These are phyloP conservation scores for Heterobasidion parviporum DNA, from an alignment of 1,284 basidiomycete species.

Conservation along the genomic window DNA sequence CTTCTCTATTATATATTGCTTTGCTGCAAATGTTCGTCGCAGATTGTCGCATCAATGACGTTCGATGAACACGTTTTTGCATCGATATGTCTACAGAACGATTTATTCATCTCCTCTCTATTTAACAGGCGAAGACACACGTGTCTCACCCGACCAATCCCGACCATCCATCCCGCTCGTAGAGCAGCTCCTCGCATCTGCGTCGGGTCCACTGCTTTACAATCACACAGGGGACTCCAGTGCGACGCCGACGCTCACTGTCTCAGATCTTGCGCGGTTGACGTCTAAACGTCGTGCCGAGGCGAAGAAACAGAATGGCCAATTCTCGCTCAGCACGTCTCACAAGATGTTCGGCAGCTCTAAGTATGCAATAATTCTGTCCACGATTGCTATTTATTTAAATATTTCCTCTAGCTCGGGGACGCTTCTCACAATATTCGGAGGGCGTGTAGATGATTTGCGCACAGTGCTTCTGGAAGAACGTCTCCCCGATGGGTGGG, in stretches of 20 bases:
- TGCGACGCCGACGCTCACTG: conserved; percentile 39
- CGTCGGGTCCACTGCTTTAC: conserved; percentile 32
- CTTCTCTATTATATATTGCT: neutral
- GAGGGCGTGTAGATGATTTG: conserved; percentile 50
- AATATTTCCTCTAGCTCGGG: conserved; percentile 34
- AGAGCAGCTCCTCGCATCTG: conserved; percentile 48
- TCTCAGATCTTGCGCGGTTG: conserved; percentile 48
- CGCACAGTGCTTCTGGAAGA: conserved; percentile 52
- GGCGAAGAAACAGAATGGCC: conserved; percentile 41
- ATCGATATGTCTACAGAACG: neutral
- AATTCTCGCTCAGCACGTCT: conserved; percentile 36
- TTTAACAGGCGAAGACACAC: conserved; percentile 47
- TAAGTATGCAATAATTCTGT: conserved; percentile 37
- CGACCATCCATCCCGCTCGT: conserved; percentile 40
- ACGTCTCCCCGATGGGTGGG: conserved; percentile 61
- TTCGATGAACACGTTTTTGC: neutral
- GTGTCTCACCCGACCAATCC: conserved; percentile 42
- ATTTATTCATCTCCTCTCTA: neutral
- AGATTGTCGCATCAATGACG: neutral
- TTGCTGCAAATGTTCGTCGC: too few species aligned
- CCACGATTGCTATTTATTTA: neutral
- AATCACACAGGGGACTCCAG: conserved; percentile 18
- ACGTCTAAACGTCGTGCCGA: conserved; percentile 51
- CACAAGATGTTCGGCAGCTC: conserved; percentile 59
- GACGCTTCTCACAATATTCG: conserved; percentile 55